Percentiles rank a stretch among this genome's conserved stretches.
Evolutionary conservation across 495 filamentous ascomycete species (phyloP).

Genomic region (Tuber microsphaerosporum): DNA sequence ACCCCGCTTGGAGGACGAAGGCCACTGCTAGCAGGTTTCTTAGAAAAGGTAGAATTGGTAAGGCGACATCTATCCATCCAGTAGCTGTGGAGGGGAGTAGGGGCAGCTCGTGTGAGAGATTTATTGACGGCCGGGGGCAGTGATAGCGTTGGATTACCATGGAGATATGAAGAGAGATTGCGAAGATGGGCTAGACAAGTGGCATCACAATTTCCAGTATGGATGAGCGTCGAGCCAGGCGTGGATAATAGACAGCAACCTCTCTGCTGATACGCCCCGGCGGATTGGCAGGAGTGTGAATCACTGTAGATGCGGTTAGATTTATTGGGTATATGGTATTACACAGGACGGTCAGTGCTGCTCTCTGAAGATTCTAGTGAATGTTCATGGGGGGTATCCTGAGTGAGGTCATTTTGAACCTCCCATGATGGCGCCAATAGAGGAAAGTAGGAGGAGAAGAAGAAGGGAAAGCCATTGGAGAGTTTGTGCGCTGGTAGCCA

Average conservation of each 20-base stretch:
- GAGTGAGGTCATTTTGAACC: background rate
- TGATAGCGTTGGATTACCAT: background rate
- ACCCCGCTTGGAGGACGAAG: background rate
- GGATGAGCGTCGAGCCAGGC: background rate
- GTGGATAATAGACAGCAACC: background rate
- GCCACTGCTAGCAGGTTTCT: background rate
- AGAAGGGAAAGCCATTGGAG: background rate
- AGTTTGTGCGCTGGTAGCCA: background rate
- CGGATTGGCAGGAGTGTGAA: background rate
- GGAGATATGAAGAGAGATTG: background rate
- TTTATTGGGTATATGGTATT: background rate
- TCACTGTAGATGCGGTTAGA: background rate
- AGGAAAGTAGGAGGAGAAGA: background rate
- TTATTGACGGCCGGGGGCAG: background rate
- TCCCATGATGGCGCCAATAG: background rate
- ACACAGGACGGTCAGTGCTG: too few species aligned
- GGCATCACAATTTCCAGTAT: background rate
- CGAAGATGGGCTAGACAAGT: background rate
- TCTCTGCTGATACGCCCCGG: background rate
- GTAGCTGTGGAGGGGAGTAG: background rate
- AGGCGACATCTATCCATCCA: background rate
- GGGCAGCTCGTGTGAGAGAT: background rate
- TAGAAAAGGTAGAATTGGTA: background rate
- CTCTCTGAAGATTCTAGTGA: background rate
- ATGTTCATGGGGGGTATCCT: background rate